Conservation (phyloP, 805 yeast genomes). For the Brettanomyces nanus region DNA sequence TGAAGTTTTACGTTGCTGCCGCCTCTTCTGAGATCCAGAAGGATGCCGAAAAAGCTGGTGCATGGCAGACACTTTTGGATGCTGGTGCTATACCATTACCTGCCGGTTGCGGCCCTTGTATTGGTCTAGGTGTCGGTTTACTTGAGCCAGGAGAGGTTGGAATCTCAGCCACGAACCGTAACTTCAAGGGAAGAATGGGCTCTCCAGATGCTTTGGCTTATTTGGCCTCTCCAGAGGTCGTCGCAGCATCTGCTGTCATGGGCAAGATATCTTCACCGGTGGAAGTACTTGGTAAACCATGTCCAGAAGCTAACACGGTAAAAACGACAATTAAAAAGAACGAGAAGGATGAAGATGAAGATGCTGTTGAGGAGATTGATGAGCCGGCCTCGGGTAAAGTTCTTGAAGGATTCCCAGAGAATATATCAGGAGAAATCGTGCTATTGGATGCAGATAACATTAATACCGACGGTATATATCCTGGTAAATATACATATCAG, state of each 20-base stretch:
- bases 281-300: constrained; percentile 58
- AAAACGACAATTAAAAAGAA: constrained; percentile 32
- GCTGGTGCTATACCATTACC: constrained; percentile 96
- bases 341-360: constrained; percentile 19
- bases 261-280: constrained; percentile 93
- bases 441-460: constrained; percentile 95
- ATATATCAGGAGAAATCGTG: constrained; percentile 84
- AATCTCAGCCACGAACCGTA: constrained; percentile 95
- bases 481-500: constrained; percentile 98
- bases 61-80: constrained; percentile 81
- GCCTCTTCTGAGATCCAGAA: constrained; percentile 90
- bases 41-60: constrained; percentile 86
- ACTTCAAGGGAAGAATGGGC: constrained; percentile 99
- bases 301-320: constrained; percentile 42
- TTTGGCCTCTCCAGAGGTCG: constrained; percentile 95
- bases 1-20: constrained; percentile 95
- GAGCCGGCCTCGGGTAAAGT: constrained; percentile 33
- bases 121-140: constrained; percentile 92
- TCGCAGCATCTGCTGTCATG: constrained; percentile 94
- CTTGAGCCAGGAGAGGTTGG: constrained; percentile 96
- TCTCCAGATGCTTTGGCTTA: constrained; percentile 93
- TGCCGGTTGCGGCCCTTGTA: constrained; percentile 99
- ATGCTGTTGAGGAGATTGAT: constrained; percentile 9
- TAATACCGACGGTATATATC: constrained; percentile 98
- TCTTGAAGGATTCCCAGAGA: constrained; percentile 83